Evolutionary conservation across 306 rosid species (phyloP).

Genomic region (Corylus avellana): DNA sequence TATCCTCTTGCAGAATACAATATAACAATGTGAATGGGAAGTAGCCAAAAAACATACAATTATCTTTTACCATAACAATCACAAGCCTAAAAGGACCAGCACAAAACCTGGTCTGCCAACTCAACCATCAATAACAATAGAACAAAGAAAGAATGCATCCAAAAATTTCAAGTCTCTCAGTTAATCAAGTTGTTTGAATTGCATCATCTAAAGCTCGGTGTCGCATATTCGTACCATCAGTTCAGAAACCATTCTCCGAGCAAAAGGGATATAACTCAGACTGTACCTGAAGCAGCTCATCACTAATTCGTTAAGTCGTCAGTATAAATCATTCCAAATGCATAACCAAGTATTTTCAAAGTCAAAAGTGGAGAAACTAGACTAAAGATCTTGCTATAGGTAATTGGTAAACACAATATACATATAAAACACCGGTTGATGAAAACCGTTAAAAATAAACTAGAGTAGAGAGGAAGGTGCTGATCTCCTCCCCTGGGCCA

Average conservation of each 20-base stretch:
- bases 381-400: not conserved
- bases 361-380: not conserved
- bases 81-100: not conserved
- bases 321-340: not conserved
- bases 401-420: not conserved
- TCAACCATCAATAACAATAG: constrained; percentile 13
- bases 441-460: constrained; percentile 8
- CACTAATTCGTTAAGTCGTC: constrained; percentile 9
- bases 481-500: constrained; percentile 20
- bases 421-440: not conserved
- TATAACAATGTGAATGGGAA: too few relatives aligned
- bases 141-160: constrained; percentile 14
- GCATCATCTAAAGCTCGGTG: constrained; percentile 65
- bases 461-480: constrained; percentile 9
- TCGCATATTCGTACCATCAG: constrained; percentile 82
- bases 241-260: constrained; percentile 89
- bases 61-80: not conserved
- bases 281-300: constrained; percentile 73
- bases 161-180: constrained; percentile 19
- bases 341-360: not conserved
- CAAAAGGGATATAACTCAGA: constrained; percentile 93
- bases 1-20: not conserved
- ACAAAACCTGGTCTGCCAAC: not conserved
- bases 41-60: not conserved
- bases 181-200: constrained; percentile 13